Conservation (phyloP, 2,329 filamentous ascomycete species). For the Clonostachys sp. region DNA sequence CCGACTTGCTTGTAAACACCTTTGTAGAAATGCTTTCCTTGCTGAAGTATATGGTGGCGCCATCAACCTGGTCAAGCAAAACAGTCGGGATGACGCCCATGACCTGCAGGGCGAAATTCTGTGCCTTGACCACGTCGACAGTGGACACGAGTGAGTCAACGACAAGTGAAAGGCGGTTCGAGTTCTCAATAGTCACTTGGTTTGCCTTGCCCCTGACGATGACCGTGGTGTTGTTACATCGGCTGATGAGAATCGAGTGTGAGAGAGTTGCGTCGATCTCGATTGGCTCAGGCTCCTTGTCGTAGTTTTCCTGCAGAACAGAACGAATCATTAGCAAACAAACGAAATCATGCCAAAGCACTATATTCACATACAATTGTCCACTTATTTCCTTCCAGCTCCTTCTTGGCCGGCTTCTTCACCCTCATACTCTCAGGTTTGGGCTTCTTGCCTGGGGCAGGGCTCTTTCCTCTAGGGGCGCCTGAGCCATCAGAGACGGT, state of each 20-base stretch:
- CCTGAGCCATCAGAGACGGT: slow-evolving; percentile 58
- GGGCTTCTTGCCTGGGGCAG: slow-evolving; percentile 80
- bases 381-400: slow-evolving; percentile 90
- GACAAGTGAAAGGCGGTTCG: slow-evolving; percentile 74
- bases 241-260: slow-evolving; percentile 88
- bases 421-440: slow-evolving; percentile 82
- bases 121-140: slow-evolving; percentile 91
- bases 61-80: slow-evolving; percentile 88
- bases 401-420: slow-evolving; percentile 77
- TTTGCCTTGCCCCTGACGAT: slow-evolving; percentile 92
- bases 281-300: slow-evolving; percentile 67
- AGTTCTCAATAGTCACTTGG: slow-evolving; percentile 94
- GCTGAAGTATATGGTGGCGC: slow-evolving; percentile 81
- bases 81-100: slow-evolving; percentile 82
- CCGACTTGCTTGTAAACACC: slow-evolving; percentile 85
- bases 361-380: slow-evolving; percentile 55
- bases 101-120: slow-evolving; percentile 92
- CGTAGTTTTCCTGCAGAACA: slow-evolving; percentile 75
- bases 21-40: slow-evolving; percentile 74
- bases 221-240: slow-evolving; percentile 86
- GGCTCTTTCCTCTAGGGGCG: slow-evolving; percentile 68
- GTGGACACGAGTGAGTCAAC: slow-evolving; percentile 87
- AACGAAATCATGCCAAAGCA: too few species aligned
- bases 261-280: slow-evolving; percentile 77
- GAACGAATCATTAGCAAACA: neutral